Base-by-base conservation (phyloP, 805 yeast species). In the Candida lessepsii region DNA sequence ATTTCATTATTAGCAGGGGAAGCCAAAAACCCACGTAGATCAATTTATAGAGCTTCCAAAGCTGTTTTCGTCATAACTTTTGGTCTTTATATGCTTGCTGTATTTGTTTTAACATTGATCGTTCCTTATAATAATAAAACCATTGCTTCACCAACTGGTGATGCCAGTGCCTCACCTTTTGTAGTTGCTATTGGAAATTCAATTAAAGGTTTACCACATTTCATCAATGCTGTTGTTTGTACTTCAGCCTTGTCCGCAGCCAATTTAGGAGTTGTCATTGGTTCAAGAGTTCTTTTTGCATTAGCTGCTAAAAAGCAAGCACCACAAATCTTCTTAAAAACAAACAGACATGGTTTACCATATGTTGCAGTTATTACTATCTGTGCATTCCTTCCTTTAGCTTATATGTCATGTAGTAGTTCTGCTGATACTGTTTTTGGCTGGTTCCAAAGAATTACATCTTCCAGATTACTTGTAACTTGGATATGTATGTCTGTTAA, bases 391-490 rank as follows among this genome's bases (percentile, higher is more conserved):
- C 38, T 63, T 34, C 67, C 70, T 11, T 54, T 61, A 42, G 50
- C 63, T 4, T 61, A 52, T 44, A 51, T 61, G 57, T 56, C 62
- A 52, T 54, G 80, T 41, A 71, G 79, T 19, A 65, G 72, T 30
- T 67, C 74, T 19, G 74, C 89, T 15, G 77, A 77, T 11, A 72
- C 71, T 3, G 91, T 86, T 2, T 69, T 86, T 44, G 71, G 71
- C 51, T 86, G 91, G 89, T 67, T 85, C 37, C 76, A 83, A 46
- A 81, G 81, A 50, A 60, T 86, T 41, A 81, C 81, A 33, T 82
- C 93, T 2, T 78, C 80, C 17, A 81, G 83, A 23, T 85, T 80
- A 54, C 69, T 81, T 56, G 73, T 73, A 53, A 82, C 77, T 58
- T 83, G 77, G 63, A 66, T 71, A 38, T 66, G 72, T 42, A 77